phyloP scores from a whole-genome alignment of 2,329 filamentous ascomycete genomes.

The Trichophyton schoenleinii region DNA sequence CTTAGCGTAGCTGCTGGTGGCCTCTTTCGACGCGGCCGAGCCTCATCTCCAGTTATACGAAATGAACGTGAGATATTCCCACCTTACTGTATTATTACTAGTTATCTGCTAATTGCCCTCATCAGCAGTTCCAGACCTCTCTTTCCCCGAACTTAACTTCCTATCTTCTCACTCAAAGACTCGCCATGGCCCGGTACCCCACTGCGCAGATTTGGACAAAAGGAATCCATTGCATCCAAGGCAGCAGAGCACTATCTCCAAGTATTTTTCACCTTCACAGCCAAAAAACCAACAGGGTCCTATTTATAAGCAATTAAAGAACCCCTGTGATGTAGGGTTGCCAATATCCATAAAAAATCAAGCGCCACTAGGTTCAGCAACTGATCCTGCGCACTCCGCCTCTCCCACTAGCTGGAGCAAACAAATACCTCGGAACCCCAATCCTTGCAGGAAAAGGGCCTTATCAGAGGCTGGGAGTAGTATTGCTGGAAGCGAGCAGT shows the following conservation, averaged over 20 bases:
- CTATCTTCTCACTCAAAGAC: constrained; percentile 16
- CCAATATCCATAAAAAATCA: background rate
- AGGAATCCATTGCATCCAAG: background rate
- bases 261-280: background rate
- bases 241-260: background rate
- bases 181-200: background rate
- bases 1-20: constrained; percentile 26
- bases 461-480: background rate
- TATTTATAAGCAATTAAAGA: background rate
- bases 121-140: constrained; percentile 37
- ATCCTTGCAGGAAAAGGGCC: background rate
- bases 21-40: constrained; percentile 27
- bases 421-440: too few relatives aligned
- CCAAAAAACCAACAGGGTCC: background rate
- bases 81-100: background rate
- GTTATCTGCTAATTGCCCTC: background rate
- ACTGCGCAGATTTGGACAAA: background rate
- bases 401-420: background rate
- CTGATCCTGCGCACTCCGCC: background rate
- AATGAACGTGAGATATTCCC: constrained; percentile 12
- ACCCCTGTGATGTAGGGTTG: background rate
- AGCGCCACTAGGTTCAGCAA: background rate
- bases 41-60: constrained; percentile 22
- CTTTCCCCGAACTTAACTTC: constrained; percentile 42
- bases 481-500: background rate